A percentile compares a stretch with the other conserved stretches of the same genome.
Conservation (phyloP, 2,329 filamentous ascomycete genomes). For the Trichoderma sp. region DNA sequence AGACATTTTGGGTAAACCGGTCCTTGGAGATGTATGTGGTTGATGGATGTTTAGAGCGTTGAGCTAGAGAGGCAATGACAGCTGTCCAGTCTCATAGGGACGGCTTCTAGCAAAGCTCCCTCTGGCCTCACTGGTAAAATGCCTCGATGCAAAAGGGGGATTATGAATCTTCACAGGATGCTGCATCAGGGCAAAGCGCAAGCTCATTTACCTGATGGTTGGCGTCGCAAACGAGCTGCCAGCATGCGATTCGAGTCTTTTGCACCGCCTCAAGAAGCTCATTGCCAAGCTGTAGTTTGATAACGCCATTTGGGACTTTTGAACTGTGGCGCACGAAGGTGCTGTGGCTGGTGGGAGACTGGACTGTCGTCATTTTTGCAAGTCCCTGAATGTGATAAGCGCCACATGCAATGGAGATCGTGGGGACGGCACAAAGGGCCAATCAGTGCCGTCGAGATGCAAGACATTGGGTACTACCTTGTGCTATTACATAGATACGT, state of each 20-base stretch:
- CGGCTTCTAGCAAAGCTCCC: neutral
- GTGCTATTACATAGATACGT: neutral
- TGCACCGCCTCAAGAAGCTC: neutral
- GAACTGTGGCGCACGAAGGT: neutral
- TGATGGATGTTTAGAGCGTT: neutral
- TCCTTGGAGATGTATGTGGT: neutral
- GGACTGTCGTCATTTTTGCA: neutral
- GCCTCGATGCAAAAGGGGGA: neutral
- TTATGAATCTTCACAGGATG: neutral
- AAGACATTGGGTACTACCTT: slow-evolving; percentile 6
- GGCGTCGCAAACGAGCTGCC: neutral
- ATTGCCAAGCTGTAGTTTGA: neutral
- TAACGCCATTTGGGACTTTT: neutral
- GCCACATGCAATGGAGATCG: slow-evolving; percentile 21
- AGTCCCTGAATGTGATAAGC: neutral
- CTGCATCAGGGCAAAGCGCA: neutral
- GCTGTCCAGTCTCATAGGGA: neutral
- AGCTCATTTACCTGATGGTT: neutral
- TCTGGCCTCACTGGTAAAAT: neutral
- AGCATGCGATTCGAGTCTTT: neutral
- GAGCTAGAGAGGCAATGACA: neutral
- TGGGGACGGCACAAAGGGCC: neutral
- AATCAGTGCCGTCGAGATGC: slow-evolving; percentile 13
- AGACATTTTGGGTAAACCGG: neutral
- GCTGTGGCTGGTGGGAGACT: slow-evolving; percentile 1